Conservation (phyloP, 495 filamentous ascomycete genomes). For the Penicillium parvum region DNA sequence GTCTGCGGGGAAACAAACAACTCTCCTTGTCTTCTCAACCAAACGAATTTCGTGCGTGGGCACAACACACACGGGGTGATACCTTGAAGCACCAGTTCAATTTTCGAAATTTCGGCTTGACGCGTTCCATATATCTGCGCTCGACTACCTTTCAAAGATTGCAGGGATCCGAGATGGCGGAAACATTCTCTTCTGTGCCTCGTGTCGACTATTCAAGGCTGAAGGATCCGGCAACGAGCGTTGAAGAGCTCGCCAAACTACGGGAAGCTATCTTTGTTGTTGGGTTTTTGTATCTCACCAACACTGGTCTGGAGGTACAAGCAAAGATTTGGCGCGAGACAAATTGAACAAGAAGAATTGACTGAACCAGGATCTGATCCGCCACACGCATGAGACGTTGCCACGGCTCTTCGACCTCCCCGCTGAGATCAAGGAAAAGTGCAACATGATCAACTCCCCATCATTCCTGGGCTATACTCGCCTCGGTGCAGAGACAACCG, state of each 20-base stretch:
- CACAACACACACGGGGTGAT: too few relatives aligned
- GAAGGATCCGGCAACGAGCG: conserved; percentile 61
- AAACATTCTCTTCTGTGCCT: conserved; percentile 67
- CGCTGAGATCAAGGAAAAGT: conserved; percentile 66
- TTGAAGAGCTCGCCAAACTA: conserved; percentile 63
- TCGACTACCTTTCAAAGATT: too few relatives aligned
- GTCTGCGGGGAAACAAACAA: background rate
- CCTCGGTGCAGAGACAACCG: conserved; percentile 48
- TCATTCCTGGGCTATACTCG: conserved; percentile 49
- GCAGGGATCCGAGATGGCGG: conserved; percentile 13
- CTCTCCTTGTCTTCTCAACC: too few relatives aligned
- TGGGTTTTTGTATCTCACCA: conserved; percentile 85
- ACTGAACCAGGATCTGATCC: conserved; percentile 53
- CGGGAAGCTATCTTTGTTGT: conserved; percentile 81
- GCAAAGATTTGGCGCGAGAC: background rate
- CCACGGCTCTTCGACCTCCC: conserved; percentile 78
- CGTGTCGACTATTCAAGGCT: conserved; percentile 70
- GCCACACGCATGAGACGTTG: conserved; percentile 63
- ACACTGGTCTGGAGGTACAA: conserved; percentile 68
- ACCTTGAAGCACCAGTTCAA: too few relatives aligned
- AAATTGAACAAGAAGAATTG: background rate
- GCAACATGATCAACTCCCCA: conserved; percentile 83
- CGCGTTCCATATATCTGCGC: too few relatives aligned
- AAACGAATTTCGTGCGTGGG: too few relatives aligned
- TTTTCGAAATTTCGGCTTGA: too few relatives aligned